phyloP scores from a whole-genome alignment of 108 stramenopile genomes.

The Cyclotella kingstonii region DNA sequence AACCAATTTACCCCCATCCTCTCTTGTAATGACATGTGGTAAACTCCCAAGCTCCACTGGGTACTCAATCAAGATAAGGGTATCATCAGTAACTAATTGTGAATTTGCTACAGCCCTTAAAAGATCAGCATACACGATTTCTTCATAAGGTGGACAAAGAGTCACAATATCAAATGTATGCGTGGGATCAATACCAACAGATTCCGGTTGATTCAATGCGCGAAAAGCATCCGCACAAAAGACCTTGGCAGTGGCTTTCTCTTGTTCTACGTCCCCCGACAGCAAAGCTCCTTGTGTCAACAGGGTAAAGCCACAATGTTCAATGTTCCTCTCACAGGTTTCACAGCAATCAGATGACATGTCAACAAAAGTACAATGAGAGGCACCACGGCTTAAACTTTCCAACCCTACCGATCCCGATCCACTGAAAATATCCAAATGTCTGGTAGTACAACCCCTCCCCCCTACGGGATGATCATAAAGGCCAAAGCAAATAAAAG shows the following conservation, averaged over 20 bases:
- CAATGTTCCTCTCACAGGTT: constrained; percentile 69
- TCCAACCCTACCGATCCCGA: constrained; percentile 93
- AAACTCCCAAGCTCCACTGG: constrained; percentile 91
- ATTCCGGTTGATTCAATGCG: constrained; percentile 80
- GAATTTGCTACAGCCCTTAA: constrained; percentile 77
- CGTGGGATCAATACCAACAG: constrained; percentile 64
- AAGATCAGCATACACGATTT: constrained; percentile 92
- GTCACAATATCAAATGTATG: constrained; percentile 83
- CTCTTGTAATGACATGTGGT: constrained; percentile 72
- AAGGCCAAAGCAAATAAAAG: constrained; percentile 84
- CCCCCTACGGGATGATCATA: constrained; percentile 56
- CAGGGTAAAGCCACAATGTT: constrained; percentile 68
- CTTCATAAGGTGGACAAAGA: constrained; percentile 95
- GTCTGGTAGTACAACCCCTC: constrained; percentile 38
- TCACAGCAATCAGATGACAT: constrained; percentile 71
- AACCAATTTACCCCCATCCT: constrained; percentile 75
- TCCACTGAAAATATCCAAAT: constrained; percentile 94
- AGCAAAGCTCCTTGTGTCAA: constrained; percentile 32
- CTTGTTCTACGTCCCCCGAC: constrained; percentile 35
- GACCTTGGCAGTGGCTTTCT: constrained; percentile 50
- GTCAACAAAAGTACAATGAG: constrained; percentile 86
- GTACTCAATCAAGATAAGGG: constrained; percentile 90
- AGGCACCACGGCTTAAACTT: constrained; percentile 86
- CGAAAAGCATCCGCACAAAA: constrained; percentile 84
- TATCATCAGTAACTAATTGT: constrained; percentile 76